phyloP scores from a whole-genome alignment of 2,329 filamentous ascomycete genomes.

The Penicillium digitatum region DNA sequence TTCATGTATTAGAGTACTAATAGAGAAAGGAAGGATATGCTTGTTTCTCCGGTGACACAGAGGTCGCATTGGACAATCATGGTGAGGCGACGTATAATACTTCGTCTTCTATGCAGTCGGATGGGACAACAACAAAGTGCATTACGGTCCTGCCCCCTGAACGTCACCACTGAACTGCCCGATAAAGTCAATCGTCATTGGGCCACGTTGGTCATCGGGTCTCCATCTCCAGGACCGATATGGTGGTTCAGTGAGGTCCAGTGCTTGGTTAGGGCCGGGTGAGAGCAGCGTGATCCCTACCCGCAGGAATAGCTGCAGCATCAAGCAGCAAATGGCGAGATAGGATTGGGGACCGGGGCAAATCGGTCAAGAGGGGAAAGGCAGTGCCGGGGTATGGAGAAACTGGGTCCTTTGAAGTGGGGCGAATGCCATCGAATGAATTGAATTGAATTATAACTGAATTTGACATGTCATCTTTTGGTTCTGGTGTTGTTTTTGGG shows the following conservation, averaged over 20 bases:
- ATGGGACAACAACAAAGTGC: slow-evolving; percentile 28
- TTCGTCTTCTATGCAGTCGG: slow-evolving; percentile 27
- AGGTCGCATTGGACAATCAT: slow-evolving; percentile 27
- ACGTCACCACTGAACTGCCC: slow-evolving; percentile 35
- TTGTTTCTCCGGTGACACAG: slow-evolving; percentile 29
- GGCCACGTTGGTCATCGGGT: slow-evolving; percentile 40
- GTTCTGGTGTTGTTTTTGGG: slow-evolving; percentile 11
- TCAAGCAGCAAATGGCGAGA: slow-evolving; percentile 21
- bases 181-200: slow-evolving; percentile 34
- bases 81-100: slow-evolving; percentile 37
- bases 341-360: slow-evolving; percentile 19
- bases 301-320: slow-evolving; percentile 31
- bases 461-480: slow-evolving; percentile 10
- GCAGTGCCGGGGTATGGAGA: slow-evolving; percentile 20
- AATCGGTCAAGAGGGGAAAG: slow-evolving; percentile 24
- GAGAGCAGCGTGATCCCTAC: slow-evolving; percentile 27
- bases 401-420: slow-evolving; percentile 26
- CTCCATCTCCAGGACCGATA: slow-evolving; percentile 25
- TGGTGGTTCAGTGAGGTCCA: slow-evolving; percentile 23
- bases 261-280: slow-evolving; percentile 29
- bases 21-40: slow-evolving; percentile 27
- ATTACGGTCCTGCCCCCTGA: slow-evolving; percentile 30
- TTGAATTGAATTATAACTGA: slow-evolving; percentile 6
- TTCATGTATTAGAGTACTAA: slow-evolving; percentile 30
- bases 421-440: slow-evolving; percentile 26